phyloP scores from a whole-genome alignment of 1,139 yeast genomes.

The Pneumocystis jirovecii region DNA sequence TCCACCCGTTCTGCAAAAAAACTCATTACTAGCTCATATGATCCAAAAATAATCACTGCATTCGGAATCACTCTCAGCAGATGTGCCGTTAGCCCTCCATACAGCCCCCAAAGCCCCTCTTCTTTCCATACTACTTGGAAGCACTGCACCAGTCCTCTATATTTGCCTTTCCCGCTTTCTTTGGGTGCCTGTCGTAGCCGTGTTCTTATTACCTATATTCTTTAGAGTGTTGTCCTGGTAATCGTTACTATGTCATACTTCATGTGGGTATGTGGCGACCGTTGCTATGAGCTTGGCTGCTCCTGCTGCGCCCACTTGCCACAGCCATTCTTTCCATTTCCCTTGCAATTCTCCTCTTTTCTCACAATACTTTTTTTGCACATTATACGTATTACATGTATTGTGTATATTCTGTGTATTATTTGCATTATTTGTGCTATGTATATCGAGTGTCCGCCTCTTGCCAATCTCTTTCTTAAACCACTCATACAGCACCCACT shows the following conservation, averaged over 20 bases:
- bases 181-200: slow-evolving; percentile 96
- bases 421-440: too few species aligned
- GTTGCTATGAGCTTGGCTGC: slow-evolving; percentile 90
- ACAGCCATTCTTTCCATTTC: slow-evolving; percentile 55
- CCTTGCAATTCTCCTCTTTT: too few species aligned
- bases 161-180: slow-evolving; percentile 58
- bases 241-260: too few species aligned
- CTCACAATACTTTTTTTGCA: too few species aligned
- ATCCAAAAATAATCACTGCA: slow-evolving; percentile 96
- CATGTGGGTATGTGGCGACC: slow-evolving; percentile 89
- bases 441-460: neutral
- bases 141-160: slow-evolving; percentile 78
- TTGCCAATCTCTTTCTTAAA: slow-evolving; percentile 42
- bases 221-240: too few species aligned
- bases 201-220: slow-evolving; percentile 47
- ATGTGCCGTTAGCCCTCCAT: slow-evolving; percentile 96
- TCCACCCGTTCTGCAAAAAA: neutral
- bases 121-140: slow-evolving; percentile 70
- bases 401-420: too few species aligned
- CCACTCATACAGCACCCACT: slow-evolving; percentile 94
- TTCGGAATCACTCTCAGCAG: slow-evolving; percentile 92
- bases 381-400: too few species aligned
- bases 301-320: slow-evolving; percentile 96
- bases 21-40: slow-evolving; percentile 70
- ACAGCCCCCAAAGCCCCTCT: slow-evolving; percentile 86